Conservation (phyloP, 2,329 filamentous ascomycete species). For the Cordyceps pruinosa region DNA sequence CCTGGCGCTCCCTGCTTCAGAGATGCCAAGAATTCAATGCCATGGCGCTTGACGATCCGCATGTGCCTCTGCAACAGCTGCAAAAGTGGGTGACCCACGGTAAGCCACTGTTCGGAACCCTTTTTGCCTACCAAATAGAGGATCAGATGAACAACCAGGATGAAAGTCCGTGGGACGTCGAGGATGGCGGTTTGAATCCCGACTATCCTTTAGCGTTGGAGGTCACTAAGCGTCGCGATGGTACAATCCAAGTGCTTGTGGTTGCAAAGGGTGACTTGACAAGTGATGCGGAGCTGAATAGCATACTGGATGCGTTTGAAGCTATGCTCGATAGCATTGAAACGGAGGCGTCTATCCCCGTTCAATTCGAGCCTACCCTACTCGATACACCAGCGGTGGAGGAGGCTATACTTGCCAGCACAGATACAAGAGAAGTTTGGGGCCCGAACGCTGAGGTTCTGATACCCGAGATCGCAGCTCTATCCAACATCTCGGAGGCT, state of each 20-base stretch:
- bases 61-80: constrained; percentile 71
- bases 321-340: constrained; percentile 7
- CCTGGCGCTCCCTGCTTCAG: constrained; percentile 54
- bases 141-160: constrained; percentile 20
- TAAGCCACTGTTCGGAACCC: constrained; percentile 63
- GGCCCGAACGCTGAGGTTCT: constrained; percentile 44
- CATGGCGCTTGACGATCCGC: constrained; percentile 59
- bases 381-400: constrained; percentile 10
- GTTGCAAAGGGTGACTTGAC: constrained; percentile 45
- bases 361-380: background rate
- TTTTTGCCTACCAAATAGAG: constrained; percentile 74
- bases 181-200: constrained; percentile 41
- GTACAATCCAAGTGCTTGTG: constrained; percentile 48
- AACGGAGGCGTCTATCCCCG: background rate
- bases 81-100: constrained; percentile 66
- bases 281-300: constrained; percentile 22
- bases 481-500: constrained; percentile 48
- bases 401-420: background rate
- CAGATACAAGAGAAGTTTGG: constrained; percentile 48
- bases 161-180: constrained; percentile 45
- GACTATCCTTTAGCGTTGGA: constrained; percentile 79
- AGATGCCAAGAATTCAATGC: constrained; percentile 66
- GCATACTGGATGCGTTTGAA: constrained; percentile 36
- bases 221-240: constrained; percentile 45
- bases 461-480: constrained; percentile 52